These are phyloP conservation scores for Suillus brevipes DNA, from an alignment of 768 basidiomycete species.

Conservation along the genomic window DNA sequence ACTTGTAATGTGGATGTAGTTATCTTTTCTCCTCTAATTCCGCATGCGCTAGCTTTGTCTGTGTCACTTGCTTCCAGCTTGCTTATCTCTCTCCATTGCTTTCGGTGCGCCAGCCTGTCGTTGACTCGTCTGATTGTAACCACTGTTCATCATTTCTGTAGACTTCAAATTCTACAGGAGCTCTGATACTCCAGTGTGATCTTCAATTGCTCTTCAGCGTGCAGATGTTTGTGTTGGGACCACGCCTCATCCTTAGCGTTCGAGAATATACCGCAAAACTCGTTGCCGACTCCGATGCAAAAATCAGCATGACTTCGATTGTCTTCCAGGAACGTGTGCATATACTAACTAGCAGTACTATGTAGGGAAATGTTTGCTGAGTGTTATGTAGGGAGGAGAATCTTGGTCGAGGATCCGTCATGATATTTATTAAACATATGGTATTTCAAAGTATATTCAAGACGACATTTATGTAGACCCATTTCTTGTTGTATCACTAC, in stretches of 20 bases:
- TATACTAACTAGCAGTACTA: too few relatives aligned
- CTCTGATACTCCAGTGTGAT: neutral
- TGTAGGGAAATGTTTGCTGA: too few relatives aligned
- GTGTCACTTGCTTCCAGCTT: neutral
- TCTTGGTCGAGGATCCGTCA: too few relatives aligned
- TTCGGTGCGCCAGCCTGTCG: neutral
- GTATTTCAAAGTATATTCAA: too few relatives aligned
- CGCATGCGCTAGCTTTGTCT: neutral
- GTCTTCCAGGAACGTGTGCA: too few relatives aligned
- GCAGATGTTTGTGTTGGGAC: neutral
- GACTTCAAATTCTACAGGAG: neutral
- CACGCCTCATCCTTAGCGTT: neutral
- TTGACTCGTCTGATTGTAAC: neutral
- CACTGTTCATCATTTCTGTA: neutral
- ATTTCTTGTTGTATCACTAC: too few relatives aligned
- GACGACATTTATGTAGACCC: too few relatives aligned
- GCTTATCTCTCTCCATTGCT: neutral
- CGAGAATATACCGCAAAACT: neutral
- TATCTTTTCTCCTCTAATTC: neutral
- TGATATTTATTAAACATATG: too few relatives aligned
- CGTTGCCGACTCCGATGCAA: neutral
- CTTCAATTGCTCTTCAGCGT: neutral
- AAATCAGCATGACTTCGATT: too few relatives aligned
- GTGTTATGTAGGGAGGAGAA: too few relatives aligned
- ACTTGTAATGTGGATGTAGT: neutral